Evolutionary conservation across 2,329 filamentous ascomycete genomes (phyloP).

Genomic region (Onygena corvina): DNA sequence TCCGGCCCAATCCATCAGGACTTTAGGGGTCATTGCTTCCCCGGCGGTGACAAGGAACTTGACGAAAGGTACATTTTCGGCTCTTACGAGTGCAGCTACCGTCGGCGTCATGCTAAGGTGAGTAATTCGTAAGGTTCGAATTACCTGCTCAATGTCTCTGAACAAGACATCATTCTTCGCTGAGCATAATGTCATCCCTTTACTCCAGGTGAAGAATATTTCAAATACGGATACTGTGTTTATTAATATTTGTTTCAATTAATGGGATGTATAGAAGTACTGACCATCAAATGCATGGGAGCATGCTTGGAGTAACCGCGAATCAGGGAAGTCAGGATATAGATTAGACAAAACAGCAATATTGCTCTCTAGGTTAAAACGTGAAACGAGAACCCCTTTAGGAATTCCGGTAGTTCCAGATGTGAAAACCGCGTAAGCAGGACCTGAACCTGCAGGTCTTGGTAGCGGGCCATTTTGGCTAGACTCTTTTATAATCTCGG

Average conservation of each 20-base stretch:
- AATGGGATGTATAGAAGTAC: slow-evolving; percentile 9
- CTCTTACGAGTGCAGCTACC: slow-evolving; percentile 62
- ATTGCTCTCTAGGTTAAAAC: slow-evolving; percentile 64
- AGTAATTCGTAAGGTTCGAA: slow-evolving; percentile 53
- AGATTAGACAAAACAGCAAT: slow-evolving; percentile 52
- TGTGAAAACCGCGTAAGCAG: slow-evolving; percentile 71
- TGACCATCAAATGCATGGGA: slow-evolving; percentile 66
- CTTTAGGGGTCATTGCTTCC: slow-evolving; percentile 62
- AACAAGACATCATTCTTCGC: slow-evolving; percentile 64
- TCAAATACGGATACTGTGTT: slow-evolving; percentile 68
- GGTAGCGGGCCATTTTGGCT: slow-evolving; percentile 13
- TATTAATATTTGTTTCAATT: slow-evolving; percentile 13
- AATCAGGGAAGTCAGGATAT: slow-evolving; percentile 47
- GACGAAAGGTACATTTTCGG: slow-evolving; percentile 56
- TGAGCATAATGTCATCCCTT: slow-evolving; percentile 66
- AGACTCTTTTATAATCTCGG: slow-evolving; percentile 8
- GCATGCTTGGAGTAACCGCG: slow-evolving; percentile 66
- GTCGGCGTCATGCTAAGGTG: slow-evolving; percentile 80
- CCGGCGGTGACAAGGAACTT: slow-evolving; percentile 69
- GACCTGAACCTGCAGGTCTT: slow-evolving; percentile 28
- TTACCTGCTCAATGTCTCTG: slow-evolving; percentile 55
- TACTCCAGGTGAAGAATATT: slow-evolving; percentile 72
- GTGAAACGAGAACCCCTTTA: slow-evolving; percentile 68
- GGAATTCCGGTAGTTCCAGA: slow-evolving; percentile 71
- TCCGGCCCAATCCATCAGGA: slow-evolving; percentile 57